A percentile compares a stretch with the other conserved stretches of the same genome.
phyloP scores from a whole-genome alignment of 345 rosid species.

The Gossypium australe region DNA sequence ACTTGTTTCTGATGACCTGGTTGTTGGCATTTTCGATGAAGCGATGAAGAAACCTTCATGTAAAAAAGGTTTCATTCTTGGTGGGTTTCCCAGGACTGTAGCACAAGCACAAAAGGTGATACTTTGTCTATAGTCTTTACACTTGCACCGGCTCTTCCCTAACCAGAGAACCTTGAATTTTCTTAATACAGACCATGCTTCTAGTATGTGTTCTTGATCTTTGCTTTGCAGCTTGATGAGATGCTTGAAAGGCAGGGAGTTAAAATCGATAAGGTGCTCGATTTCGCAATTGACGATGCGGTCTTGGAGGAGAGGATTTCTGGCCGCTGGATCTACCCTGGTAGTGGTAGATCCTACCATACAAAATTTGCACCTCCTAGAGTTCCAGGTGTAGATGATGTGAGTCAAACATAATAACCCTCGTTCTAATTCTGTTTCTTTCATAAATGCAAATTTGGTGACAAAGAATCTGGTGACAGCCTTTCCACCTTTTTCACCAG shows the following conservation, averaged over 20 bases:
- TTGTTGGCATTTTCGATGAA: constrained; percentile 91
- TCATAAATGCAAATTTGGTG: not conserved
- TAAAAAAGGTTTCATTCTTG: constrained; percentile 94
- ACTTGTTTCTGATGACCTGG: constrained; percentile 95
- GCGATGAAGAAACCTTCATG: constrained; percentile 92
- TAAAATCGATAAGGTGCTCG: constrained; percentile 74
- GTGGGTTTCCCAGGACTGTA: constrained; percentile 88
- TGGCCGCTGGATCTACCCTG: constrained; percentile 96
- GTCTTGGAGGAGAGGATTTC: constrained; percentile 96
- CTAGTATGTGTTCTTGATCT: not conserved
- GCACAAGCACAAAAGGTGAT: constrained; percentile 86
- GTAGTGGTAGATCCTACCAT: constrained; percentile 93
- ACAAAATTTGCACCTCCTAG: constrained; percentile 85
- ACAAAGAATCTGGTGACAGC: not conserved
- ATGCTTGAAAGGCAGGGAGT: constrained; percentile 80
- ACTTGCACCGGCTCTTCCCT: not conserved
- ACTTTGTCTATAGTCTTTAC: not conserved
- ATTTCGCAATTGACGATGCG: constrained; percentile 81
- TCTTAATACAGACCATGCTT: not conserved
- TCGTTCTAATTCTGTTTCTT: not conserved
- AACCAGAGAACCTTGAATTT: not conserved
- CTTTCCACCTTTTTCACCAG: not conserved
- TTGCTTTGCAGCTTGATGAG: constrained; percentile 69
- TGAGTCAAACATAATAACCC: constrained; percentile 31
- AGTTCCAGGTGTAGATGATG: constrained; percentile 81